Conservation (phyloP, 768 basidiomycete species). For the Suillus variegatus region DNA sequence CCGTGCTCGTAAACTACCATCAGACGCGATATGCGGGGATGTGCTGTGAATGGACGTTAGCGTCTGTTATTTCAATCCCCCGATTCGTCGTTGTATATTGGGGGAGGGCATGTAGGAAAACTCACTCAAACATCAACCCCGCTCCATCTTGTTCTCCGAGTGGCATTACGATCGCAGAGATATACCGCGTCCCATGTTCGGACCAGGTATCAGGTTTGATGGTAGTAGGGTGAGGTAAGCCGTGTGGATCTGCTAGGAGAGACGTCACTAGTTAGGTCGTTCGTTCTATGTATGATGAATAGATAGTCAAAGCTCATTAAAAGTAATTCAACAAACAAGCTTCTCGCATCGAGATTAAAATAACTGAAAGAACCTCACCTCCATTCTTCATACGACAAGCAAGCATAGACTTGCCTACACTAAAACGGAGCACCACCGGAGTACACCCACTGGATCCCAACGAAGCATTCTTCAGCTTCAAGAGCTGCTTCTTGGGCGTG, state of each 20-base stretch:
- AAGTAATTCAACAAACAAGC: not conserved
- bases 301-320: not conserved
- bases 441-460: not conserved
- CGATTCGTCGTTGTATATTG: not conserved
- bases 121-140: conserved; percentile 57
- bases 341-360: not conserved
- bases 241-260: conserved; percentile 5
- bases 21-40: conserved; percentile 46
- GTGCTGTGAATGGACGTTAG: conserved; percentile 31
- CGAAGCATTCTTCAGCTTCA: not conserved
- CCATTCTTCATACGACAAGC: not conserved
- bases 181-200: conserved; percentile 16
- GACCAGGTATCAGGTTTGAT: conserved; percentile 12
- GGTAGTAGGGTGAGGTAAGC: conserved; percentile 8
- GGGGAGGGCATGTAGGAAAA: conserved; percentile 4
- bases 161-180: conserved; percentile 37
- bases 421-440: not conserved
- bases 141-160: conserved; percentile 43
- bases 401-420: not conserved
- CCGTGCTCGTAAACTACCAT: conserved; percentile 46
- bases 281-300: not conserved
- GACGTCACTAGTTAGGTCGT: not conserved
- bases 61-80: not conserved
- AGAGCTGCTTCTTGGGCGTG: not conserved
- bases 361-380: not conserved